phyloP scores from a whole-genome alignment of 306 rosid species.

The Ochetophila trinervis region DNA sequence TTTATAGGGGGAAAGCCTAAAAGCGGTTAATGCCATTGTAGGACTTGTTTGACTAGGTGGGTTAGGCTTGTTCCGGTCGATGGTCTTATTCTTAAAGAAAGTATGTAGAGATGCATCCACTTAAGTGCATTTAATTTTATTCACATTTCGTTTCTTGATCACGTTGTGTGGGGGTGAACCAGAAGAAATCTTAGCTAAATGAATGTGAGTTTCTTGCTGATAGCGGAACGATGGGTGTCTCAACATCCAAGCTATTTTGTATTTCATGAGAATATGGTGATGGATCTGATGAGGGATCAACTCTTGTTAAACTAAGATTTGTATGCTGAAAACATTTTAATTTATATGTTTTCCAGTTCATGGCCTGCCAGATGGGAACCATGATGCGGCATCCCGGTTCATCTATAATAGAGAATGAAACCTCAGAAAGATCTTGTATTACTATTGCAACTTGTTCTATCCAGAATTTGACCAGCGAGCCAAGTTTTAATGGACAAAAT shows the following conservation, averaged over 20 bases:
- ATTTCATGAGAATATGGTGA: not conserved
- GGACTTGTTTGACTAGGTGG: not conserved
- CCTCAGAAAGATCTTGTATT: slow-evolving; percentile 29
- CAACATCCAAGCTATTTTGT: not conserved
- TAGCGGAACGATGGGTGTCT: not conserved
- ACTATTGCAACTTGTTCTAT: slow-evolving; percentile 36
- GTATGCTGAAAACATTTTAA: not conserved
- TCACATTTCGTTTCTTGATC: no score
- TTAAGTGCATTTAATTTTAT: no score
- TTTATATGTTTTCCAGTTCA: slow-evolving; percentile 17
- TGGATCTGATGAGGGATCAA: not conserved
- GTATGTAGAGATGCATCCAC: no score
- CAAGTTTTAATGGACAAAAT: slow-evolving; percentile 31
- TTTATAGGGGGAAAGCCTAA: not conserved
- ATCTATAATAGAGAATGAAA: slow-evolving; percentile 36
- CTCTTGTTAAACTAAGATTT: not conserved
- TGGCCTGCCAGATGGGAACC: slow-evolving; percentile 50
- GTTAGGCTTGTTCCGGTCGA: no score
- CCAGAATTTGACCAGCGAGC: slow-evolving; percentile 38
- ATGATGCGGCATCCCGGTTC: slow-evolving; percentile 37
- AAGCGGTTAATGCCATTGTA: not conserved
- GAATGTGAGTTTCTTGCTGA: not conserved
- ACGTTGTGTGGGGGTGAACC: no score
- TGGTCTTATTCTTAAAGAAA: no score
- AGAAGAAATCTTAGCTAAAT: not conserved